Base-by-base conservation (phyloP, 495 filamentous ascomycete species). In the Penicillium robsamsonii region DNA sequence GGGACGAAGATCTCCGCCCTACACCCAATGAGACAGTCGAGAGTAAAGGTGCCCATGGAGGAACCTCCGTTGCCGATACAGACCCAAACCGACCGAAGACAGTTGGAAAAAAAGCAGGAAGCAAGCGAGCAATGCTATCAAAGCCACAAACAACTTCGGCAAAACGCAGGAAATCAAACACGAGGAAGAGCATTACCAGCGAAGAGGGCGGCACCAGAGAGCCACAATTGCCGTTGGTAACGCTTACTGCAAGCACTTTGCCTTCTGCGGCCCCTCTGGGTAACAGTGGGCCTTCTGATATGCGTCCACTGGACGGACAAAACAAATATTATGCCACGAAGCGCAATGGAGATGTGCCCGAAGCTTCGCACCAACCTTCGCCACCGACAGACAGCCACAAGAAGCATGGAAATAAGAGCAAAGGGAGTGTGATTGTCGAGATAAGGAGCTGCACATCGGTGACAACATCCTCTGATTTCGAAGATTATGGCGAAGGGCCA, bases 1-100 rank as follows among this genome's bases (percentile, higher is more conserved):
- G 66, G 71, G 66, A 69, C 52, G 68, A 75, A 55, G 70, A 68
- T 29, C 50, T 74, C 17, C 60, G 68, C n/a, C 63, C 63, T 13
- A 72, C 65, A 42, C 62, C 68, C 15, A 63, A 61, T 5, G 63
- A 66, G 25, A 31, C 43, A 15, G 3, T 10, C 10, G 46, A 44
- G 42, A n/a, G 2, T 18, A 24, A 25, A 13, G 45, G 30, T 22
- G 43, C 52, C 25, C 22, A 27, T 11, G 58, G 55, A 40, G 20
- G 50, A 41, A 59, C 61, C 0, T 57, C 45, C 10, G 40, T 64
- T 10, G 57, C 62, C 17, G 64, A 64, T n/a, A 62, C 62, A 29
- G 44, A 33, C 1, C 46, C 65, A 9, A 56, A 51, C 22, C 48
- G 49, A 12, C 42, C 42, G 3, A 53, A n/a, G 29, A 13, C 18